phyloP scores from a whole-genome alignment of 331 rosid species.

The Ulmus americana region DNA sequence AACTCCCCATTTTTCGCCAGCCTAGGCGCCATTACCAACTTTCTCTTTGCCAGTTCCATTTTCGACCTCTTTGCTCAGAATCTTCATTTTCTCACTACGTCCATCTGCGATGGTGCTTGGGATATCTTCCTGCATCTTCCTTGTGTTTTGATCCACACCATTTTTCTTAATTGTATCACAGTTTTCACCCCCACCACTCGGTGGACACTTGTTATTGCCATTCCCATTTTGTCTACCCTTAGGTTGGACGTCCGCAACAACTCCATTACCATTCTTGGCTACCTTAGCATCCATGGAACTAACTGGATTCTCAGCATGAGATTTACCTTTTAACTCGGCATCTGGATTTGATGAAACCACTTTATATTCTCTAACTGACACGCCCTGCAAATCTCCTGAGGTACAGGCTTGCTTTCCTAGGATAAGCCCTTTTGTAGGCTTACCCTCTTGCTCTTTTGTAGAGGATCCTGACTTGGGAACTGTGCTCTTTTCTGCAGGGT shows the following conservation, averaged over 20 bases:
- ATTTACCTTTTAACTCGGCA: conserved; percentile 17
- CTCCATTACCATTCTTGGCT: conserved; percentile 15
- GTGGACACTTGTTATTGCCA: conserved; percentile 11
- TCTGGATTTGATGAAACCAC: conserved; percentile 15
- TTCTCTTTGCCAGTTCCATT: conserved; percentile 4
- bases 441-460: conserved; percentile 13
- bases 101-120: conserved; percentile 19
- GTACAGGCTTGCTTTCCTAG: conserved; percentile 25
- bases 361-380: conserved; percentile 17
- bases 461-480: conserved; percentile 16
- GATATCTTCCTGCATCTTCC: conserved; percentile 25
- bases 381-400: conserved; percentile 1
- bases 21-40: background rate
- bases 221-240: conserved; percentile 22
- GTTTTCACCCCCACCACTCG: background rate
- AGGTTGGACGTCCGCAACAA: conserved; percentile 13
- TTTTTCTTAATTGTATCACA: conserved; percentile 15
- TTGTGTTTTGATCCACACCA: conserved; percentile 27
- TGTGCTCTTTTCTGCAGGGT: conserved; percentile 19
- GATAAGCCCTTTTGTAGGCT: conserved; percentile 16
- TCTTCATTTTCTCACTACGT: conserved; percentile 18
- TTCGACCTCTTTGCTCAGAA: conserved; percentile 1
- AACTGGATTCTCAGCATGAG: conserved; percentile 18
- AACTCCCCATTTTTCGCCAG: too few species aligned
- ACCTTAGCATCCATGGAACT: conserved; percentile 7